Percentiles rank a stretch among this genome's conserved stretches.
These are phyloP conservation scores for Camellia granthamiana DNA, from an alignment of 148 eudicot species.

Conservation along the genomic window DNA sequence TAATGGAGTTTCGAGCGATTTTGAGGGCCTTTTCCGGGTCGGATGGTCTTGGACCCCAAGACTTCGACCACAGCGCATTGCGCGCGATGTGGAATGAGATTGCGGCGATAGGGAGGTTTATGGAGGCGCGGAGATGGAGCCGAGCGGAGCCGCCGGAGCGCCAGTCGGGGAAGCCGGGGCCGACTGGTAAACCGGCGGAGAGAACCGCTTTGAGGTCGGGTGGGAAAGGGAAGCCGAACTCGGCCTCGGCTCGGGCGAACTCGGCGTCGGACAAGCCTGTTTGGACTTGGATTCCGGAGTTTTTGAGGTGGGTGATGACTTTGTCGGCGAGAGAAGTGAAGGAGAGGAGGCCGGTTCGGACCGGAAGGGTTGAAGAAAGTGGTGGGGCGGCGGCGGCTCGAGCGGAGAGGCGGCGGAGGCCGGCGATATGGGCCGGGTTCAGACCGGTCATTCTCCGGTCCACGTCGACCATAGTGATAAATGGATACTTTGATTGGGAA, in stretches of 20 bases:
- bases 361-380: slow-evolving; percentile 41
- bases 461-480: slow-evolving; percentile 68
- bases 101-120: slow-evolving; percentile 74
- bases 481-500: background rate
- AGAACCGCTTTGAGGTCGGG: slow-evolving; percentile 76
- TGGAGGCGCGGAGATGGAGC: slow-evolving; percentile 54
- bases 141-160: slow-evolving; percentile 54
- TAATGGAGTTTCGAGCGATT: slow-evolving; percentile 49
- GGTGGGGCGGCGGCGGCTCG: slow-evolving; percentile 60
- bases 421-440: slow-evolving; percentile 80
- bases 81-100: slow-evolving; percentile 71
- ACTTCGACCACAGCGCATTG: slow-evolving; percentile 61
- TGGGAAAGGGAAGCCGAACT: slow-evolving; percentile 79
- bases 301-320: slow-evolving; percentile 52
- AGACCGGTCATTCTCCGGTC: slow-evolving; percentile 76
- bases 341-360: slow-evolving; percentile 54
- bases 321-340: slow-evolving; percentile 60
- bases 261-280: slow-evolving; percentile 74
- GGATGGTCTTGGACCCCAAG: slow-evolving; percentile 73
- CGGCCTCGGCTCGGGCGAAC: slow-evolving; percentile 75
- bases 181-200: slow-evolving; percentile 65
- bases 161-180: slow-evolving; percentile 92
- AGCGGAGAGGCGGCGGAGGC: slow-evolving; percentile 88
- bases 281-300: slow-evolving; percentile 49
- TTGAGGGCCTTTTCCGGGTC: slow-evolving; percentile 67